Evolutionary conservation across 345 rosid species (phyloP).

Genomic region (Geranium brycei): DNA sequence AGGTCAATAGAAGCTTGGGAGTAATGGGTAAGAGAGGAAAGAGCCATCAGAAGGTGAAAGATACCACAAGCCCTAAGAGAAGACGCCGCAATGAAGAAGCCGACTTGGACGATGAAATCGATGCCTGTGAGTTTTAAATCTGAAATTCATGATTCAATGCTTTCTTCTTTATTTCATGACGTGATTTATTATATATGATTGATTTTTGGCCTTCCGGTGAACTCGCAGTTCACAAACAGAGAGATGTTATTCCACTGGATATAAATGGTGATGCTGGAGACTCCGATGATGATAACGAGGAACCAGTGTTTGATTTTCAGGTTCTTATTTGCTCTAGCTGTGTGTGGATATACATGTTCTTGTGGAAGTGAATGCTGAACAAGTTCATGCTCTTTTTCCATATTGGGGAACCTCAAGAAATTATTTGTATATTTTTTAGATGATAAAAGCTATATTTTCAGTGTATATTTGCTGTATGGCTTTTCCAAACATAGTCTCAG

Average conservation of each 20-base stretch:
- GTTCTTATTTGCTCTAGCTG: conserved; percentile 12
- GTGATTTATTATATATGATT: background rate
- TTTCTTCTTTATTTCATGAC: background rate
- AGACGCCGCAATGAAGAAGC: conserved; percentile 19
- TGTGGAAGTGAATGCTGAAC: background rate
- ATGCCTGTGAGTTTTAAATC: conserved; percentile 34
- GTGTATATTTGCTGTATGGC: background rate
- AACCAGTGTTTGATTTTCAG: conserved; percentile 60
- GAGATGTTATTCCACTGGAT: conserved; percentile 66
- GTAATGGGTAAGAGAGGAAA: conserved; percentile 56
- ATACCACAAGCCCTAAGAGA: conserved; percentile 24
- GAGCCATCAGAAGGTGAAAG: conserved; percentile 24
- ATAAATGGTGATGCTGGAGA: conserved; percentile 40
- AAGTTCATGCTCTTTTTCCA: background rate
- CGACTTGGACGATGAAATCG: conserved; percentile 54
- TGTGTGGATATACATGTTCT: background rate
- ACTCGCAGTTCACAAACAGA: conserved; percentile 66
- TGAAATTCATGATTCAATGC: background rate
- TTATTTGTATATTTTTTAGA: background rate
- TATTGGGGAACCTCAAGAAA: background rate
- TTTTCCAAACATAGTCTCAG: background rate
- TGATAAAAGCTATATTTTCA: background rate
- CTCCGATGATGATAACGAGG: conserved; percentile 61
- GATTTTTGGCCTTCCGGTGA: background rate
- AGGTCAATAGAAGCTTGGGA: background rate